Evolutionary conservation across 805 yeast species (phyloP).

Genomic region (Komagataella populi): DNA sequence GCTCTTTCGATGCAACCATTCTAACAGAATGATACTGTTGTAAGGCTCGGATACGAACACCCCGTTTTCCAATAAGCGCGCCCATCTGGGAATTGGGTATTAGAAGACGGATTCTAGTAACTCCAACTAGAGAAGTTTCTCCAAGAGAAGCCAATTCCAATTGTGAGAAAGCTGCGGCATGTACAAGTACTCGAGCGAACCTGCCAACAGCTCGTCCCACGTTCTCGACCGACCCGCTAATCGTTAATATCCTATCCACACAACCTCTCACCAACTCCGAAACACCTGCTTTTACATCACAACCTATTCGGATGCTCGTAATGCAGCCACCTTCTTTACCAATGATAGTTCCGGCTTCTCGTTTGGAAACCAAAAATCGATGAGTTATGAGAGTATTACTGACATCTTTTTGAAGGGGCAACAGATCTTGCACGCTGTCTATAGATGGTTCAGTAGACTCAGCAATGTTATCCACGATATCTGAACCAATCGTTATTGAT

Average conservation of each 20-base stretch:
- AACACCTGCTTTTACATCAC: slow-evolving; percentile 77
- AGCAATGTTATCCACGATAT: background rate
- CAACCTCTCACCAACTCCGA: slow-evolving; percentile 71
- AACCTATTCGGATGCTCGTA: slow-evolving; percentile 58
- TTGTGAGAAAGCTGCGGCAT: slow-evolving; percentile 36
- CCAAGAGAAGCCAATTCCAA: slow-evolving; percentile 37
- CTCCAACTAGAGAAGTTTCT: background rate
- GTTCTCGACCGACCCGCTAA: slow-evolving; percentile 58
- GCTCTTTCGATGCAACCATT: slow-evolving; percentile 80
- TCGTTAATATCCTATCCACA: slow-evolving; percentile 70
- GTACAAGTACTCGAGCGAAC: slow-evolving; percentile 52
- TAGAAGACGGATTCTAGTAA: slow-evolving; percentile 32
- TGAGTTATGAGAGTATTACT: slow-evolving; percentile 14
- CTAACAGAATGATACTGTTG: slow-evolving; percentile 58
- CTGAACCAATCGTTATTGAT: background rate
- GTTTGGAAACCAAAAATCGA: slow-evolving; percentile 62
- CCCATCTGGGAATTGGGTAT: slow-evolving; percentile 83
- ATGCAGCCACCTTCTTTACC: slow-evolving; percentile 78
- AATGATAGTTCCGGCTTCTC: slow-evolving; percentile 83
- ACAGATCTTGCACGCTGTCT: background rate
- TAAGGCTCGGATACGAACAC: slow-evolving; percentile 65
- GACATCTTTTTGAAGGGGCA: slow-evolving; percentile 2
- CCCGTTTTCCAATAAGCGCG: slow-evolving; percentile 75
- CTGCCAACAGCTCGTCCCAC: slow-evolving; percentile 58
- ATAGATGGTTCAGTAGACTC: background rate